Conservation (phyloP, 371 early-diverging fungal genomes). For the Enteropsectra breve region DNA sequence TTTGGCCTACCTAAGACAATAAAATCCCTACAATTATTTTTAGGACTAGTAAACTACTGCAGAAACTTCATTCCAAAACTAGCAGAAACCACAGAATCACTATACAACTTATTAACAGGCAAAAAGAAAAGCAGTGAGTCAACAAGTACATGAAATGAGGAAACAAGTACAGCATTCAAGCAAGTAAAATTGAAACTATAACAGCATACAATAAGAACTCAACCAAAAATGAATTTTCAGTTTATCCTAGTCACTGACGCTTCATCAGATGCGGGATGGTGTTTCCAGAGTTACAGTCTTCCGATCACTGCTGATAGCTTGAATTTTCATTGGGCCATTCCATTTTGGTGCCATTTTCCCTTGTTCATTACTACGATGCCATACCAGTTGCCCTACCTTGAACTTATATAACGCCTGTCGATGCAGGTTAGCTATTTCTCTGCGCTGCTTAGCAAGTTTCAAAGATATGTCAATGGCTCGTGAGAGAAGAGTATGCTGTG, state of each 20-base stretch:
- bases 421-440: too few relatives aligned
- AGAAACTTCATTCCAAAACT: conserved; percentile 18
- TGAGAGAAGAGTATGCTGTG: too few relatives aligned
- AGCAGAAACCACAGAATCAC: conserved; percentile 1
- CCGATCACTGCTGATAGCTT: too few relatives aligned
- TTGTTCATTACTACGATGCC: too few relatives aligned
- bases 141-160: conserved; percentile 10
- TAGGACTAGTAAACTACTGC: conserved; percentile 9
- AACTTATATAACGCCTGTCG: too few relatives aligned
- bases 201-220: not conserved
- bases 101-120: conserved; percentile 12
- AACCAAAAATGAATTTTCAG: conserved; percentile 26
- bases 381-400: too few relatives aligned
- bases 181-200: not conserved
- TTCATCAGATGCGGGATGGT: too few relatives aligned
- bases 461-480: too few relatives aligned
- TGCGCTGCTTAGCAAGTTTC: too few relatives aligned
- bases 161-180: conserved; percentile 5
- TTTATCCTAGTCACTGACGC: conserved; percentile 44
- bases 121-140: not conserved
- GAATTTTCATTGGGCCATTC: too few relatives aligned
- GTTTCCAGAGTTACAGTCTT: too few relatives aligned
- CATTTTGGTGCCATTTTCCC: too few relatives aligned
- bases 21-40: not conserved
- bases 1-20: conserved; percentile 1